Percentiles rank a stretch among this genome's conserved stretches.
These are phyloP conservation scores for Ostreobium quekettii DNA, from an alignment of 139 green algal species.

Conservation along the genomic window DNA sequence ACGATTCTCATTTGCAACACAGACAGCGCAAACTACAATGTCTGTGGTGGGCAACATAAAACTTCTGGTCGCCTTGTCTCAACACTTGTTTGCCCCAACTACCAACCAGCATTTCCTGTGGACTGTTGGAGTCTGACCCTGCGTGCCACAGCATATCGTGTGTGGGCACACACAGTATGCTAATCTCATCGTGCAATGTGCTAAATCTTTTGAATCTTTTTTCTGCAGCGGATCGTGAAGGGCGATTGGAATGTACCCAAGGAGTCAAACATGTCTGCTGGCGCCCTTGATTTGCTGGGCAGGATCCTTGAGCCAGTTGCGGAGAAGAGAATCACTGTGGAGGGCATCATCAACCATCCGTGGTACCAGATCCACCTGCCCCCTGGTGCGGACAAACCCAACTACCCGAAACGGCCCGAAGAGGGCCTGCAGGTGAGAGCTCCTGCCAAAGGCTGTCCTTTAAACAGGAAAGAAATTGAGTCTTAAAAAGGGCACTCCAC, in stretches of 20 bases:
- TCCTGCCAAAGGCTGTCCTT: neutral
- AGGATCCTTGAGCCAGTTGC: neutral
- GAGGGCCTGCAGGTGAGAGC: neutral
- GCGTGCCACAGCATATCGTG: neutral
- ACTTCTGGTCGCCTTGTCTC: neutral
- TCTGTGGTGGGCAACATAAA: neutral
- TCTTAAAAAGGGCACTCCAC: too few relatives aligned
- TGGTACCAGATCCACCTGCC: neutral
- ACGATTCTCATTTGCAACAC: too few relatives aligned
- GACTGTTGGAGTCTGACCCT: neutral
- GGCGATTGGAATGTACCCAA: neutral
- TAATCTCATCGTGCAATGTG: too few relatives aligned
- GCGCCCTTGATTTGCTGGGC: neutral
- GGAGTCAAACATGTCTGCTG: neutral
- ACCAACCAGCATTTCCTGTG: neutral
- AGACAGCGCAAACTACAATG: too few relatives aligned
- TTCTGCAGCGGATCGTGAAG: slow-evolving; percentile 3
- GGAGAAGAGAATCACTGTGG: neutral
- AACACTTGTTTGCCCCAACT: neutral
- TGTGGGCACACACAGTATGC: too few relatives aligned
- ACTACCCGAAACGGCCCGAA: neutral
- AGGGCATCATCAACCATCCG: neutral
- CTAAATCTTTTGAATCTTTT: neutral
- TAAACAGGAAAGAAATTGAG: too few relatives aligned
- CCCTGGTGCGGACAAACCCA: neutral